Conservation (phyloP, 164 flowering plant species). For the Magnolia sinica region DNA sequence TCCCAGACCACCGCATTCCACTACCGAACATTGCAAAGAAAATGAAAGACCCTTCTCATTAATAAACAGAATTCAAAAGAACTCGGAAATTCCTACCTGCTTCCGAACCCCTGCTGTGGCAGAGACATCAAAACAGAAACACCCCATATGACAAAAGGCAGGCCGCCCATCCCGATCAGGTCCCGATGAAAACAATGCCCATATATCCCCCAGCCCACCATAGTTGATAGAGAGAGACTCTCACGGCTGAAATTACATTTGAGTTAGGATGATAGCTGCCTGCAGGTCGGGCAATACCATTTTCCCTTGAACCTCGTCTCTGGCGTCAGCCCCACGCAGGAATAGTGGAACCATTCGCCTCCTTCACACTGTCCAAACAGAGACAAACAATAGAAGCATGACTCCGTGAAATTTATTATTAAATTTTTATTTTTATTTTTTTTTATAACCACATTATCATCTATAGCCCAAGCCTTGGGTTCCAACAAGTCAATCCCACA, state of each 20-base stretch:
- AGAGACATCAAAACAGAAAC: neutral
- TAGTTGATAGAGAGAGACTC: neutral
- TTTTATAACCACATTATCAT: too few relatives aligned
- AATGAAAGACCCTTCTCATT: neutral
- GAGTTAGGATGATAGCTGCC: constrained; percentile 30
- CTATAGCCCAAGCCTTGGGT: too few relatives aligned
- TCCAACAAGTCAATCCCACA: too few relatives aligned
- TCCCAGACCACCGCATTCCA: neutral
- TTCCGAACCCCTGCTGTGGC: neutral
- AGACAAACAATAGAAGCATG: too few relatives aligned
- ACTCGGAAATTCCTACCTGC: neutral
- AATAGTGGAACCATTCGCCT: constrained; percentile 98
- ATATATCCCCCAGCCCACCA: neutral
- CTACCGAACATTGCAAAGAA: neutral
- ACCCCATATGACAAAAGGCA: neutral
- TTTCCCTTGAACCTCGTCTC: constrained; percentile 97
- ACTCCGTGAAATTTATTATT: too few relatives aligned
- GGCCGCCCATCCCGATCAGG: neutral
- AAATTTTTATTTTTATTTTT: too few relatives aligned
- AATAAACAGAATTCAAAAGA: neutral
- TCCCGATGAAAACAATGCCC: neutral
- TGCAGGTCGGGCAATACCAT: constrained; percentile 97
- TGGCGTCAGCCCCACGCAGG: constrained; percentile 96
- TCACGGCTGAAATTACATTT: neutral
- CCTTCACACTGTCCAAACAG: constrained; percentile 81